These are phyloP conservation scores for Ceratocystis smalleyi DNA, from an alignment of 2,329 filamentous ascomycete genomes.

Conservation along the genomic window DNA sequence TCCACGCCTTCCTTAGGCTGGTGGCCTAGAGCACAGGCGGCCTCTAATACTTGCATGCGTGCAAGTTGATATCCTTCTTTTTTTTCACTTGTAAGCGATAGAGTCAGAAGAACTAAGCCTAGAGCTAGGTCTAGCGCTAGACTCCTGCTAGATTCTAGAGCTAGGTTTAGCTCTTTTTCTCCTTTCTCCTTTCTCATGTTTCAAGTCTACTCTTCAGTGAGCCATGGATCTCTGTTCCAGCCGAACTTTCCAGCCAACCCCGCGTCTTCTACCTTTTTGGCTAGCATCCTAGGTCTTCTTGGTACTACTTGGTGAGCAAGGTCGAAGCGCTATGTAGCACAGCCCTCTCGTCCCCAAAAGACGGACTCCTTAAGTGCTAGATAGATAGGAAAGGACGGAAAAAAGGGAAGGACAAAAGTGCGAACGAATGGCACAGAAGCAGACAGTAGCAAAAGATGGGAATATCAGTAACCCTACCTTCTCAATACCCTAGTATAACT, in stretches of 20 bases:
- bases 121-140: not conserved
- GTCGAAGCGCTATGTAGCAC: too few species aligned
- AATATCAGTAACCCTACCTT: not conserved
- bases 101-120: not conserved
- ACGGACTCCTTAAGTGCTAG: not conserved
- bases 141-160: not conserved
- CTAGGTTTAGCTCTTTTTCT: not conserved
- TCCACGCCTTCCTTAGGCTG: not conserved
- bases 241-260: too few species aligned
- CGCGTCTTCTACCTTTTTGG: too few species aligned
- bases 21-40: not conserved
- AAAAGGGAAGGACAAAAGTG: not conserved
- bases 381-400: not conserved
- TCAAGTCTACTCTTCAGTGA: not conserved
- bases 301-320: not conserved
- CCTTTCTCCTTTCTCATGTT: not conserved
- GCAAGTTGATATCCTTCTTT: not conserved
- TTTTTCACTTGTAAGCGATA: not conserved
- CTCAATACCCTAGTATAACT: not conserved
- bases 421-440: not conserved
- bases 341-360: too few species aligned
- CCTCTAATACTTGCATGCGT: not conserved
- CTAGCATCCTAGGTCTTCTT: not conserved
- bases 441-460: not conserved
- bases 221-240: not conserved